Base-by-base conservation (phyloP, 2,329 filamentous ascomycete species). In the Ceratocystis harringtonii region DNA sequence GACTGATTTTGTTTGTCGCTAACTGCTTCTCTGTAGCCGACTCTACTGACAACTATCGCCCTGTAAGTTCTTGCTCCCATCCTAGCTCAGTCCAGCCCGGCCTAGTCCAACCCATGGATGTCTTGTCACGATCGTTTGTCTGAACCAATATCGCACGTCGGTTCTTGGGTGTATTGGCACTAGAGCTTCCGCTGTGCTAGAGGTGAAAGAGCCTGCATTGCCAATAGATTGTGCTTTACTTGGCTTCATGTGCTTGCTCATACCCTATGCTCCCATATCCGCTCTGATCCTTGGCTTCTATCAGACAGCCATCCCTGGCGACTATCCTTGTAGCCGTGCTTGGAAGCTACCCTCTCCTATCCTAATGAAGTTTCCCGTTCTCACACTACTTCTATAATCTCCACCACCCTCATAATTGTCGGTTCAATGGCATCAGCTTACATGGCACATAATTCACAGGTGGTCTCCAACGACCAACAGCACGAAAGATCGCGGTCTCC, bases 401-500 rank as follows among this genome's bases (percentile, higher is more conserved):
- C 10, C 8, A 41, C 12, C 4, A 41, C 12, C 12, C 36, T 41
- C 36, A 41, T 41, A 41, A 41, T 17, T 15, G 5, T 36, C 28
- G 17, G 15, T 5, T 36, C n/a, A 52, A 52, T 32, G 30, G 28
- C 55, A 58, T 3, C 3, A 30, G 44, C 44, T 60, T 44, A 45
- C 25, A 65, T 65, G 22, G 15, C 60, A 32, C 44, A 57, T 41
- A 25, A 32, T 36, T 50, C n/a, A 22, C 55, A 67, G 66, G 61
- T 28, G 58, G 66, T 50, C 58, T 44, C 57, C 61, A 71, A 76
- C 72, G 68, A 66, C 67, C 70, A 72, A 65, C 80, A 92, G 89
- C 89, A 89, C 76, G 90, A 95, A 84, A 88, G 86, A 79, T 87
- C 85, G 77, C 85, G 87, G 75, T 90, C 87, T 71, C 86, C 87